phyloP scores from a whole-genome alignment of 1,284 basidiomycete species.

The Fomitopsis schrenkii region DNA sequence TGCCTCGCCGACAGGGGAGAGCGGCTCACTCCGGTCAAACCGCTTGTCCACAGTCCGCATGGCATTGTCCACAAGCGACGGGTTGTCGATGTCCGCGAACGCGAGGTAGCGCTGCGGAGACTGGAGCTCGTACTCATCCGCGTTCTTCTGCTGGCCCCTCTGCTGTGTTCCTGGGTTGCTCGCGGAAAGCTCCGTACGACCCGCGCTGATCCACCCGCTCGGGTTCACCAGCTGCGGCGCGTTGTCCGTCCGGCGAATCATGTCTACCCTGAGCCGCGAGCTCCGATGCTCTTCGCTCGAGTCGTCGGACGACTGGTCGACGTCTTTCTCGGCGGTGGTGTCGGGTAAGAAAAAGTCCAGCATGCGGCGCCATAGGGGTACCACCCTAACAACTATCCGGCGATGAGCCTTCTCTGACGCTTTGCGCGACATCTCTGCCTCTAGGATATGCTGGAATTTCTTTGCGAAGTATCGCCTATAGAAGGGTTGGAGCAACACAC shows the following conservation, averaged over 20 bases:
- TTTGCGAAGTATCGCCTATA: conserved; percentile 70
- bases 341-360: conserved; percentile 7
- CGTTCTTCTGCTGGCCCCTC: not conserved
- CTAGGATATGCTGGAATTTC: conserved; percentile 68
- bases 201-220: conserved; percentile 66
- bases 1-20: not conserved
- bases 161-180: not conserved
- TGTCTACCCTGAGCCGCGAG: conserved; percentile 57
- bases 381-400: conserved; percentile 18
- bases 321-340: conserved; percentile 9
- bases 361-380: conserved; percentile 23
- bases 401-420: conserved; percentile 14
- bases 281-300: conserved; percentile 12
- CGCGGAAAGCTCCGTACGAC: conserved; percentile 15
- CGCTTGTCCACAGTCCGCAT: not conserved
- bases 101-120: not conserved
- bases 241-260: conserved; percentile 83
- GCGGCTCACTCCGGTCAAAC: not conserved
- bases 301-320: conserved; percentile 9
- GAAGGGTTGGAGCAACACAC: not conserved
- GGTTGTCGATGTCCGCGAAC: conserved; percentile 6
- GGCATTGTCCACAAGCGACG: not conserved
- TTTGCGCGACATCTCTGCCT: conserved; percentile 38
- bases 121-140: not conserved
- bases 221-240: conserved; percentile 82